Evolutionary conservation across 257 asterid species (phyloP).

Genomic region (Solanum neorickii): DNA sequence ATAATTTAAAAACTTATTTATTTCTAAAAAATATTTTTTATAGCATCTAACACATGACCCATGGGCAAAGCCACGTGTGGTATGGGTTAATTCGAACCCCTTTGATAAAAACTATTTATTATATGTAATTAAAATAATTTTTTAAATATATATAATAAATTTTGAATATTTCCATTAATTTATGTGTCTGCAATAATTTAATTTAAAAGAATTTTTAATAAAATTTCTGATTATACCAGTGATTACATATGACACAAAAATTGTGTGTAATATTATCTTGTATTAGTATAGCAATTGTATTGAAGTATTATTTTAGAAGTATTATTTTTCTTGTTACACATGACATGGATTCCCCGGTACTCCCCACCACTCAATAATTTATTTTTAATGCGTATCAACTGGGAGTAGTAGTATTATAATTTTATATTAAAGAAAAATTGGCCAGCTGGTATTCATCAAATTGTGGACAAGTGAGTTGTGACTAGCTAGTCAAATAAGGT

Average conservation of each 20-base stretch:
- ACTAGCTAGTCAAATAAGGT: not conserved
- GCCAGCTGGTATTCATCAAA: not conserved
- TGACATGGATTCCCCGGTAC: not conserved
- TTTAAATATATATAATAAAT: no score
- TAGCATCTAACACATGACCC: not conserved
- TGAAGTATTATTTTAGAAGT: not conserved
- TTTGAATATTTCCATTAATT: fast-evolving
- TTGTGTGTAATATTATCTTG: no score
- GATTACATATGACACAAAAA: no score
- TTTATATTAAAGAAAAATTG: not conserved
- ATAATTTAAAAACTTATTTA: not conserved
- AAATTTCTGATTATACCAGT: no score
- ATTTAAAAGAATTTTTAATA: no score
- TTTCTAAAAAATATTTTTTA: fast-evolving
- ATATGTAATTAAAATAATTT: no score
- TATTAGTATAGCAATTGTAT: no score
- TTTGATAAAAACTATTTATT: no score
- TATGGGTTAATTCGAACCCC: no score
- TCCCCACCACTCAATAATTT: not conserved
- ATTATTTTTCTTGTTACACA: not conserved
- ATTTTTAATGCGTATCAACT: not conserved
- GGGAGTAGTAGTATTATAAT: not conserved
- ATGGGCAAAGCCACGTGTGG: no score
- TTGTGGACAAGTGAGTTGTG: not conserved
- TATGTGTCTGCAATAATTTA: no score